phyloP scores from a whole-genome alignment of 768 basidiomycete genomes.

The Russula emetica region DNA sequence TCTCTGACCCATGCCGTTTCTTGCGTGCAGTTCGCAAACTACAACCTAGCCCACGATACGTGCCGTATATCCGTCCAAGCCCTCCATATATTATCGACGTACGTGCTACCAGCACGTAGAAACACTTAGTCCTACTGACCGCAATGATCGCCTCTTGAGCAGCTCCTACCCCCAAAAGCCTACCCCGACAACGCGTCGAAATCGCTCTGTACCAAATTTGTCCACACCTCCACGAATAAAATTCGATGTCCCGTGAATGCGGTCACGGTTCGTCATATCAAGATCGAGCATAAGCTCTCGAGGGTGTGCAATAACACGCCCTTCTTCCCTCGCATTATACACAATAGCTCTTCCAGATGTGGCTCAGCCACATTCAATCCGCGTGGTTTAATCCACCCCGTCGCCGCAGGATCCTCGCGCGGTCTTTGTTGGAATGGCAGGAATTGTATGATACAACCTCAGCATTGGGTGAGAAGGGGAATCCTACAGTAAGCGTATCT shows the following conservation, averaged over 20 bases:
- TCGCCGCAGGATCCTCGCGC: constrained; percentile 59
- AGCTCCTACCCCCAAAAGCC: constrained; percentile 93
- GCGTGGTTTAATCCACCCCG: constrained; percentile 68
- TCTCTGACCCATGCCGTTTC: background rate
- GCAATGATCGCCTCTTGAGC: constrained; percentile 24
- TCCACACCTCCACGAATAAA: constrained; percentile 98
- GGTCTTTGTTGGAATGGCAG: constrained; percentile 64
- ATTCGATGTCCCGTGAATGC: constrained; percentile 96
- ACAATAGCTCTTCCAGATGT: constrained; percentile 41
- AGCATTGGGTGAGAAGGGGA: constrained; percentile 30
- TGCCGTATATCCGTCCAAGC: constrained; percentile 74
- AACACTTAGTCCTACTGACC: constrained; percentile 18
- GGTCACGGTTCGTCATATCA: constrained; percentile 74
- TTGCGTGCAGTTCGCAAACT: constrained; percentile 60
- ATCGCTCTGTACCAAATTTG: constrained; percentile 93
- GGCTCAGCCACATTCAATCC: constrained; percentile 54
- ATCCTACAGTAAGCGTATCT: constrained; percentile 26
- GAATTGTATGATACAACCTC: constrained; percentile 48
- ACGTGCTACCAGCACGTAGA: constrained; percentile 33
- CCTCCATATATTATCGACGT: constrained; percentile 90
- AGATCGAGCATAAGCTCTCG: constrained; percentile 39
- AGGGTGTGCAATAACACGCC: constrained; percentile 32
- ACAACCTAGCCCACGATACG: constrained; percentile 72
- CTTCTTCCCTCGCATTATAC: background rate
- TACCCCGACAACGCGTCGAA: constrained; percentile 90